Conservation (phyloP, 2,329 filamentous ascomycete genomes). For the Daldinia sp. region DNA sequence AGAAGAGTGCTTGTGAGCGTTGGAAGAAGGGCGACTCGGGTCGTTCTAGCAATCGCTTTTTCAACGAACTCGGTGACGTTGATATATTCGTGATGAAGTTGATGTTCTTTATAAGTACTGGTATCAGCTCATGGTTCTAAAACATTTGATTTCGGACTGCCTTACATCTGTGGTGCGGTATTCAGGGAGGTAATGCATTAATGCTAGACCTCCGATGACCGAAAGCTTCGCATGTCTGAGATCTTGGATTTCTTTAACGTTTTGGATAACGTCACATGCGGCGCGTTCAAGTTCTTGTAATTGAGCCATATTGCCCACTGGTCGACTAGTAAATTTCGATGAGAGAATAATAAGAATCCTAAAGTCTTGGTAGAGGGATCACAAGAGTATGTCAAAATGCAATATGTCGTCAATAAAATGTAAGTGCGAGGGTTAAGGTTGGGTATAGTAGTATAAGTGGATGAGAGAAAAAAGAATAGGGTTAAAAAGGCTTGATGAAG, state of each 20-base stretch:
- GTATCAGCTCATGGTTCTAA: slow-evolving; percentile 10
- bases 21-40: slow-evolving; percentile 45
- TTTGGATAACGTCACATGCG: slow-evolving; percentile 47
- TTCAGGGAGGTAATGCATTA: slow-evolving; percentile 47
- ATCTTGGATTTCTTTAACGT: slow-evolving; percentile 48
- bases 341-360: slow-evolving; percentile 6
- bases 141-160: neutral
- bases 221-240: slow-evolving; percentile 42
- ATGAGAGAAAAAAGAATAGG: slow-evolving; percentile 25
- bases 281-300: slow-evolving; percentile 45
- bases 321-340: slow-evolving; percentile 7
- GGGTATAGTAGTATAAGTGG: slow-evolving; percentile 10
- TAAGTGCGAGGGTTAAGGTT: slow-evolving; percentile 6
- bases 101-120: slow-evolving; percentile 41
- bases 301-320: slow-evolving; percentile 23
- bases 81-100: slow-evolving; percentile 47
- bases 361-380: neutral
- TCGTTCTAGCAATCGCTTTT: slow-evolving; percentile 42
- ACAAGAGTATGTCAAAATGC: neutral
- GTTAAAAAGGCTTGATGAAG: slow-evolving; percentile 19
- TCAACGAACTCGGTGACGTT: slow-evolving; percentile 41
- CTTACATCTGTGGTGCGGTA: slow-evolving; percentile 45
- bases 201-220: slow-evolving; percentile 46
- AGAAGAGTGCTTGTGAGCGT: slow-evolving; percentile 42
- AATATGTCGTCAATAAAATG: slow-evolving; percentile 16